Evolutionary conservation across 2,329 filamentous ascomycete species (phyloP).

Genomic region (Sclerotinia nivalis): DNA sequence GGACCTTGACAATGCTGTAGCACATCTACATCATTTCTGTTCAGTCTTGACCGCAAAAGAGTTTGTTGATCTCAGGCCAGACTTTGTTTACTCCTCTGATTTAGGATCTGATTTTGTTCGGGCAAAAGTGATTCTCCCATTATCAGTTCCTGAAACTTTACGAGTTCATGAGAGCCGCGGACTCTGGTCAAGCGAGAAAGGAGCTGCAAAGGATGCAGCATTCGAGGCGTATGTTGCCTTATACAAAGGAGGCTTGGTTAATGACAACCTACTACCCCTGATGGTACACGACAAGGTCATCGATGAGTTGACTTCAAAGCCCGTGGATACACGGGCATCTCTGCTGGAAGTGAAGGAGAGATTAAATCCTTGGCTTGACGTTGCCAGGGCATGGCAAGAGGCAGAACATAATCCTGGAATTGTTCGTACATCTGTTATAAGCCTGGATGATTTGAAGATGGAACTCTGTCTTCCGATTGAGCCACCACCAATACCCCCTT

Average conservation of each 20-base stretch:
- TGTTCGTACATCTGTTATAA: conserved; percentile 1
- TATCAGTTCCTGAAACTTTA: conserved; percentile 63
- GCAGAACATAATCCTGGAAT: conserved; percentile 66
- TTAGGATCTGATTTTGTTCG: conserved; percentile 46
- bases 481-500: conserved; percentile 29
- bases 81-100: conserved; percentile 55
- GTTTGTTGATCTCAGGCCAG: conserved; percentile 65
- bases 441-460: conserved; percentile 26
- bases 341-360: conserved; percentile 41
- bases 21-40: conserved; percentile 85
- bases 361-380: conserved; percentile 44
- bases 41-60: conserved; percentile 52
- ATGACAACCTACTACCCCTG: conserved; percentile 73
- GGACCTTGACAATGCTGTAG: conserved; percentile 69
- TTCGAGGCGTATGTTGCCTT: conserved; percentile 76
- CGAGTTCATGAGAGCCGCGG: conserved; percentile 53
- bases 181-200: conserved; percentile 66
- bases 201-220: conserved; percentile 67
- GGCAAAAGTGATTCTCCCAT: conserved; percentile 70
- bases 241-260: conserved; percentile 70
- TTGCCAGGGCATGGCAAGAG: conserved; percentile 47
- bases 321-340: conserved; percentile 45
- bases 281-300: conserved; percentile 42
- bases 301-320: conserved; percentile 56
- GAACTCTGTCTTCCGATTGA: conserved; percentile 31